These are phyloP conservation scores for Tilletia caries DNA, from an alignment of 1,284 basidiomycete genomes.

Conservation along the genomic window DNA sequence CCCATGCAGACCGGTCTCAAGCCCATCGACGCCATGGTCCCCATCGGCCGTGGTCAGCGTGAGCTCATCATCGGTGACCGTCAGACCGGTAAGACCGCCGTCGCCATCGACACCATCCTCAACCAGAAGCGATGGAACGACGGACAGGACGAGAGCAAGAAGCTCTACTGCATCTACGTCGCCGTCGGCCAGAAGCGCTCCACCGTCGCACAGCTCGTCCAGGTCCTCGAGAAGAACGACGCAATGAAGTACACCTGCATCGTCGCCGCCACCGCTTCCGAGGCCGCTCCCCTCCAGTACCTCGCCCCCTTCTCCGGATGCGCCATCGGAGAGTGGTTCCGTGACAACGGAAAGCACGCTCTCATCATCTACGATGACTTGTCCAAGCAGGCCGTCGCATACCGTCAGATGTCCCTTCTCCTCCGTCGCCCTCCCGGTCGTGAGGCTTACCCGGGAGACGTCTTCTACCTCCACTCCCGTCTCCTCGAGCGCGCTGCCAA, in stretches of 20 bases:
- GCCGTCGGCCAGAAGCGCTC: constrained; percentile 99
- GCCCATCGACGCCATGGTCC: constrained; percentile 99
- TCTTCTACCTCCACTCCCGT: constrained; percentile 99
- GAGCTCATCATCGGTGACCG: constrained; percentile 99
- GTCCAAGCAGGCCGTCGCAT: constrained; percentile 99
- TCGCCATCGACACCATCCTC: constrained; percentile 98
- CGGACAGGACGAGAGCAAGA: constrained; percentile 89
- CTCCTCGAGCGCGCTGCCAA: constrained; percentile 99
- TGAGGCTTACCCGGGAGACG: constrained; percentile 99
- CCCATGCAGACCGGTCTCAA: constrained; percentile 99
- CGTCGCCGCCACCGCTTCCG: constrained; percentile 96
- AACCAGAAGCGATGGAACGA: constrained; percentile 99
- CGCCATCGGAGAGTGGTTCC: constrained; percentile 99
- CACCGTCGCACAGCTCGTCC: constrained; percentile 96
- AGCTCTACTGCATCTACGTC: constrained; percentile 99
- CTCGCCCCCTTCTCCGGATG: constrained; percentile 99
- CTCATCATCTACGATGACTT: constrained; percentile 99
- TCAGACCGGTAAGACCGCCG: constrained; percentile 98
- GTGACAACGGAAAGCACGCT: constrained; percentile 94
- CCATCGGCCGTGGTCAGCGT: constrained; percentile 99
- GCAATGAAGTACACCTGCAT: constrained; percentile 99
- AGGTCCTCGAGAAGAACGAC: constrained; percentile 99
- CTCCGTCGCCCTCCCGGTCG: constrained; percentile 99
- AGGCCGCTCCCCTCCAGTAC: constrained; percentile 97
- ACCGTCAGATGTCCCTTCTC: constrained; percentile 99